Percentiles rank a stretch among this genome's conserved stretches.
Evolutionary conservation across 164 flowering plant genomes (phyloP).

Genomic region (Amborella trichopoda): DNA sequence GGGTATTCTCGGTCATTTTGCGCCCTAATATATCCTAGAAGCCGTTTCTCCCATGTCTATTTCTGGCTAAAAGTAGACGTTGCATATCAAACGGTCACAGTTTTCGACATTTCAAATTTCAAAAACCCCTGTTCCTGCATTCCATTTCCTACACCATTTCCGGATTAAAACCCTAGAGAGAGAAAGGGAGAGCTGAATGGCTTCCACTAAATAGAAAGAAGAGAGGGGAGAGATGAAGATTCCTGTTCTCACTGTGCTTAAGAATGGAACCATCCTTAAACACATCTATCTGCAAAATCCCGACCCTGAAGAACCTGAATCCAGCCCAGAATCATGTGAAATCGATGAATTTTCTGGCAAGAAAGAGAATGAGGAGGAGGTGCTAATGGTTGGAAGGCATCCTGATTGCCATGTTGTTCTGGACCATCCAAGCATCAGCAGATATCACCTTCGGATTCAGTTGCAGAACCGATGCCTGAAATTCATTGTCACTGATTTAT

Average conservation of each 20-base stretch:
- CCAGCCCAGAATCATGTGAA: conserved; percentile 1
- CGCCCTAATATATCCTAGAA: no score
- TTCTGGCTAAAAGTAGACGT: no score
- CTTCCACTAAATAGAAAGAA: background rate
- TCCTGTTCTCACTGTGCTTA: conserved; percentile 74
- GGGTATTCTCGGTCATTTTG: no score
- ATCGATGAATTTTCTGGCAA: conserved; percentile 3
- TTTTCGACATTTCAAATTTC: no score
- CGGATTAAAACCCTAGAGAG: no score
- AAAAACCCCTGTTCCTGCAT: no score
- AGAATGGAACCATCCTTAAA: conserved; percentile 70
- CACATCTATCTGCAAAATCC: conserved; percentile 62
- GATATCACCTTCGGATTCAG: conserved; percentile 73
- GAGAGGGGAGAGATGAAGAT: conserved; percentile 26
- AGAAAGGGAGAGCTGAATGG: background rate
- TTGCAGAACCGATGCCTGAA: conserved; percentile 33
- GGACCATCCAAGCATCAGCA: conserved; percentile 91
- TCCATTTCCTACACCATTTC: no score
- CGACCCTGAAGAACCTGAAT: conserved; percentile 5
- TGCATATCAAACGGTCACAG: no score
- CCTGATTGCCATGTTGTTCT: conserved; percentile 73
- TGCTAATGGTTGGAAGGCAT: conserved; percentile 71
- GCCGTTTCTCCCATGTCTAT: no score
- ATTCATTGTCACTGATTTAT: conserved; percentile 51
- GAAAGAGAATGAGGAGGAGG: conserved; percentile 28